These are phyloP conservation scores for Eragrostis tef DNA, from an alignment of 202 grass and related monocot species.

Conservation along the genomic window DNA sequence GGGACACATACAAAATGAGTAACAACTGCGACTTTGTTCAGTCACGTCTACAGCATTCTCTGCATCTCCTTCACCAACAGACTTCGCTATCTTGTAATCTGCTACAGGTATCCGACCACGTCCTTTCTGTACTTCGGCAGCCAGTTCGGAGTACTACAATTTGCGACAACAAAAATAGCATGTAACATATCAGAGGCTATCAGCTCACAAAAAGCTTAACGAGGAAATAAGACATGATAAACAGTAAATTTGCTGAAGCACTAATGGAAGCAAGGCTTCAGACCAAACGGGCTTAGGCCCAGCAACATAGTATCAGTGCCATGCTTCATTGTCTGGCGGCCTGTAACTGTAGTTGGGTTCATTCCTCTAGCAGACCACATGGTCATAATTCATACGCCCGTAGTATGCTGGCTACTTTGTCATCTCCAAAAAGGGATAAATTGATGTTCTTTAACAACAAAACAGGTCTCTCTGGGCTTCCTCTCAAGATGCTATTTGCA, in stretches of 20 bases:
- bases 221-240: background rate
- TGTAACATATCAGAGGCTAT: constrained; percentile 25
- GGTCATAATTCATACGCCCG: background rate
- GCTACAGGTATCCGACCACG: constrained; percentile 98
- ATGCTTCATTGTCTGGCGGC: background rate
- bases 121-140: constrained; percentile 77
- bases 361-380: background rate
- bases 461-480: constrained; percentile 11
- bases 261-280: constrained; percentile 6
- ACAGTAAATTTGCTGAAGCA: constrained; percentile 3
- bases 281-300: too few relatives aligned
- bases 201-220: constrained; percentile 14
- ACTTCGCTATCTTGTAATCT: constrained; percentile 91
- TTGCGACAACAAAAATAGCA: constrained; percentile 50
- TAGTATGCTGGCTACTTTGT: constrained; percentile 8
- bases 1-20: constrained; percentile 99
- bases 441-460: background rate
- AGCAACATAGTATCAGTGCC: too few relatives aligned
- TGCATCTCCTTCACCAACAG: constrained; percentile 53
- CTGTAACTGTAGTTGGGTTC: constrained; percentile 21
- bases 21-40: constrained; percentile 70
- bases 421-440: constrained; percentile 15
- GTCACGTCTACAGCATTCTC: constrained; percentile 26
- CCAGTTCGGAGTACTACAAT: constrained; percentile 83
- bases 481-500: constrained; percentile 2